Percentiles rank a stretch among this genome's conserved stretches.
These are phyloP conservation scores for Candida tammaniensis DNA, from an alignment of 805 yeast species.

Conservation along the genomic window DNA sequence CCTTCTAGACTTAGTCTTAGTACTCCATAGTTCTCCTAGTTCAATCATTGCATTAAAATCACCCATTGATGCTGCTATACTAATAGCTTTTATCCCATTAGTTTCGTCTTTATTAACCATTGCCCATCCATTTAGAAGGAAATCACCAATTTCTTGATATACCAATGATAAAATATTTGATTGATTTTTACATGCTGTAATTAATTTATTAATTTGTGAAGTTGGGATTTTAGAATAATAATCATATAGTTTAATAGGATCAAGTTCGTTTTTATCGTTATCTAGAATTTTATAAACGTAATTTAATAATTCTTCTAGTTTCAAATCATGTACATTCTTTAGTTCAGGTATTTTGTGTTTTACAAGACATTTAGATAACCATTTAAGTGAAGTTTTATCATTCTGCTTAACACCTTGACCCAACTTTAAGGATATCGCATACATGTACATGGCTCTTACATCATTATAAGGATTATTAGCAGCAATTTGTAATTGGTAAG, in stretches of 20 bases:
- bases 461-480: constrained; percentile 59
- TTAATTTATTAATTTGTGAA: constrained; percentile 25
- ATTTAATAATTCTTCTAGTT: constrained; percentile 27
- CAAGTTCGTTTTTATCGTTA: constrained; percentile 18
- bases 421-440: constrained; percentile 61
- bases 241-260: constrained; percentile 24
- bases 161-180: constrained; percentile 49
- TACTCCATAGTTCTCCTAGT: constrained; percentile 68
- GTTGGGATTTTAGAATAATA: constrained; percentile 22
- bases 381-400: constrained; percentile 50
- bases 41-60: constrained; percentile 65
- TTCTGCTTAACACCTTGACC: constrained; percentile 70
- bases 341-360: constrained; percentile 14
- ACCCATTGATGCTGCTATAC: constrained; percentile 66
- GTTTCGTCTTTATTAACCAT: constrained; percentile 45
- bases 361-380: constrained; percentile 53
- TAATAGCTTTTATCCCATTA: constrained; percentile 57
- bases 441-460: constrained; percentile 59
- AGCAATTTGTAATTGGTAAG: constrained; percentile 64
- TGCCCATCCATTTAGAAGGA: constrained; percentile 58
- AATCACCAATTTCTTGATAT: constrained; percentile 60
- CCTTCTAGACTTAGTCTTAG: constrained; percentile 51
- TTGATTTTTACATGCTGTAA: constrained; percentile 30
- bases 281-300: constrained; percentile 24
- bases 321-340: constrained; percentile 23